These are phyloP conservation scores for Jamesozyma lodderae DNA, from an alignment of 805 yeast species.

Conservation along the genomic window DNA sequence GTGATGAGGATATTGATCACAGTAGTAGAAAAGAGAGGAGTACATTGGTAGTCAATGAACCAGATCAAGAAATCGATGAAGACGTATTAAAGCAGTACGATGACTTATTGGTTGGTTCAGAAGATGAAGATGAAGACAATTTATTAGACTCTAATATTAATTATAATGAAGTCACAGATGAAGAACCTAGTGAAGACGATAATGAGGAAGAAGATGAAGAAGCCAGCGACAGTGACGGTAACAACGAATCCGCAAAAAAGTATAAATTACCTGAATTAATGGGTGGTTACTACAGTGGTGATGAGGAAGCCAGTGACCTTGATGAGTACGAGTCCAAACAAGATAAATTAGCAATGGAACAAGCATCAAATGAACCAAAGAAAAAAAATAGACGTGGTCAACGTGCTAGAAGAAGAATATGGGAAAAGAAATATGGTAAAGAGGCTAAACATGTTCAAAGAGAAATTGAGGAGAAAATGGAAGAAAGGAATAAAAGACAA, in stretches of 20 bases:
- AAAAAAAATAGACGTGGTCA: slow-evolving; percentile 94
- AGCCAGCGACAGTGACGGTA: slow-evolving; percentile 37
- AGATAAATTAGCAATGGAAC: slow-evolving; percentile 38
- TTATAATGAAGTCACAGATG: slow-evolving; percentile 57
- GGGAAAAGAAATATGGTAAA: slow-evolving; percentile 85
- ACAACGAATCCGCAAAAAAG: slow-evolving; percentile 17
- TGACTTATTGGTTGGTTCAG: slow-evolving; percentile 32
- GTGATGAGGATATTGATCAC: slow-evolving; percentile 9
- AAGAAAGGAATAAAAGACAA: slow-evolving; percentile 52
- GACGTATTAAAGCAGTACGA: slow-evolving; percentile 29
- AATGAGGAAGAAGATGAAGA: slow-evolving; percentile 21
- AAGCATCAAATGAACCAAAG: slow-evolving; percentile 27
- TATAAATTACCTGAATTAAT: slow-evolving; percentile 57
- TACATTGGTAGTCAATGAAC: slow-evolving; percentile 2
- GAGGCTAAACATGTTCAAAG: slow-evolving; percentile 75
- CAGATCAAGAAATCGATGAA: slow-evolving; percentile 12
- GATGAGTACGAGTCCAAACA: slow-evolving; percentile 34
- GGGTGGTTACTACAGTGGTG: slow-evolving; percentile 80
- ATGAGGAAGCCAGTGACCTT: slow-evolving; percentile 48
- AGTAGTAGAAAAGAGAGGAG: neutral
- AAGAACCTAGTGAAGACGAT: slow-evolving; percentile 40
- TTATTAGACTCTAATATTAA: slow-evolving; percentile 22
- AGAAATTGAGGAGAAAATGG: slow-evolving; percentile 45
- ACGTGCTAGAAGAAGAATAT: slow-evolving; percentile 90
- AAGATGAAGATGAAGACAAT: slow-evolving; percentile 35